A percentile compares a stretch with the other conserved stretches of the same genome.
Evolutionary conservation across 345 rosid species (phyloP).

Genomic region (Citrus mangshanensis): DNA sequence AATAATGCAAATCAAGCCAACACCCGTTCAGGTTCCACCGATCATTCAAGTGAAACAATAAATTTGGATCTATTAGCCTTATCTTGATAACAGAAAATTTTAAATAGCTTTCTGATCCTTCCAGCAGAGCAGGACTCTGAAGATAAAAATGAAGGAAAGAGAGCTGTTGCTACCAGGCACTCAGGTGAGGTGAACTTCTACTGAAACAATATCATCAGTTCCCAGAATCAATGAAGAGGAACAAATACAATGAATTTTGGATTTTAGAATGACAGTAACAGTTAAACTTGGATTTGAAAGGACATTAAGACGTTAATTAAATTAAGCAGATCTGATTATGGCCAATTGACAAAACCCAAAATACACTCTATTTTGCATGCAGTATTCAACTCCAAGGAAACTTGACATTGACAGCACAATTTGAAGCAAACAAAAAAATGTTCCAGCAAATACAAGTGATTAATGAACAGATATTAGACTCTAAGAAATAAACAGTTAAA

Average conservation of each 20-base stretch:
- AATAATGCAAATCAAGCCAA: background rate
- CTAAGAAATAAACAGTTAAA: background rate
- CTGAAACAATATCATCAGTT: background rate
- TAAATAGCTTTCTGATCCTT: background rate
- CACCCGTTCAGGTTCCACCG: background rate
- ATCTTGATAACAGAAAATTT: background rate
- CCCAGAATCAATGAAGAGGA: background rate
- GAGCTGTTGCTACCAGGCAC: background rate
- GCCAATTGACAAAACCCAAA: background rate
- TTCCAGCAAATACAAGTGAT: background rate
- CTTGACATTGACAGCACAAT: background rate
- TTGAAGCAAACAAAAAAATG: background rate
- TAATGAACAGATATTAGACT: background rate
- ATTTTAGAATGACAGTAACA: background rate
- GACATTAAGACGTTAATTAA: background rate
- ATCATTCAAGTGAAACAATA: background rate
- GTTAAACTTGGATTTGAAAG: background rate
- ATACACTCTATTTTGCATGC: background rate
- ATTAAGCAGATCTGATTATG: background rate
- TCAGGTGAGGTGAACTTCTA: background rate
- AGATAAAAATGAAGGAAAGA: background rate
- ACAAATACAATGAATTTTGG: background rate
- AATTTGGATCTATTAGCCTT: background rate
- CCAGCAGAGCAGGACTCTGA: background rate
- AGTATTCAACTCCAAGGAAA: background rate